Base-by-base conservation (phyloP, 2,329 filamentous ascomycete species). In the Westerdykella aurantiaca region DNA sequence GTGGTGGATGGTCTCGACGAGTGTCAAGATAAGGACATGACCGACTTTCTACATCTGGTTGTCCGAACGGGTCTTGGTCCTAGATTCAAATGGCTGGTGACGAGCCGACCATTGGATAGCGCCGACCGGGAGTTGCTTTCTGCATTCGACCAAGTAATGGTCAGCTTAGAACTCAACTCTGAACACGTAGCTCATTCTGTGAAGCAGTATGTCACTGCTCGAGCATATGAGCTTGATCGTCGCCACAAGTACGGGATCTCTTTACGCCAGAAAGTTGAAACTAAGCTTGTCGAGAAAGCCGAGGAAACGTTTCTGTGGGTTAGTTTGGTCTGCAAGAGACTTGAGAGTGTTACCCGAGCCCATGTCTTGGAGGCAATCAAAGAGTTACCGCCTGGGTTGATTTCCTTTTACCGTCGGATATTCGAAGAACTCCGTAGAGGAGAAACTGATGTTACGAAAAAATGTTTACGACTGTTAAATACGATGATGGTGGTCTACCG, bases 1-100 rank as follows among this genome's bases (percentile, higher is more conserved):
- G 44, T 74, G 7, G 52, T 76, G 34, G 71, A 75, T 52, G 72
- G 69, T 1, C 64, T 76, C 1, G 71, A 76, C 41, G 72, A 75
- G 48, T 74, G 69, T 44, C 42, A 25, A 12, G 23, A 25, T 25
- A 37, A 17, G 5, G 60, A 51, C 17, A 45, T 52, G 16, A 6
- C 35, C 0, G 29, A 58, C 31, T 66, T 76, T 3, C 53, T 43
- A 16, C 21, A 31, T 5, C 21, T 31, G 10, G 17, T 76, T 11
- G 37, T 64, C 0, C 47, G 72, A 11, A 63, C 45, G 1, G 16
- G 23, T 39, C 51, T 44, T 42, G 23, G 9, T 13, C 31, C 34
- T 13, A 31, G 55, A 33, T 52, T 66, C 1, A 76, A 72, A 47
- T 74, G 70, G 68, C 44, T 76, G 5, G 46, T 73, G 0, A 69